Percentiles rank a stretch among this genome's conserved stretches.
Evolutionary conservation across 2,329 filamentous ascomycete species (phyloP).

Genomic region (Colletotrichum sp.): DNA sequence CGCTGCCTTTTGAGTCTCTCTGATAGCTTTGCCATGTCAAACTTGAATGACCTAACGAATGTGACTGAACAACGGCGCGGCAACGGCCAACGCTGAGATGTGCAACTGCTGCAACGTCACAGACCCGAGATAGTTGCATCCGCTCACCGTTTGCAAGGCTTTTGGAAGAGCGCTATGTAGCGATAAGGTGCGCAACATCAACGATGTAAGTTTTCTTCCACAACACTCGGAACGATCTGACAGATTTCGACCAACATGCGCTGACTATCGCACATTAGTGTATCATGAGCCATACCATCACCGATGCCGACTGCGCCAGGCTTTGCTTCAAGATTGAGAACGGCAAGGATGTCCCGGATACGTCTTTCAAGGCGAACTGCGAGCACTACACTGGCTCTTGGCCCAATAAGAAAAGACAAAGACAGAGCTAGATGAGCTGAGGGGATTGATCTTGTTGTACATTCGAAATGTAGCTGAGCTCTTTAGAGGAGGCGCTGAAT

Average conservation of each 20-base stretch:
- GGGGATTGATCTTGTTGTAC: neutral
- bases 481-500: neutral
- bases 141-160: neutral
- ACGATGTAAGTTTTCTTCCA: neutral
- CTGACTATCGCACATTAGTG: neutral
- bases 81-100: neutral
- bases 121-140: neutral
- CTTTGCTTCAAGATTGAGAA: too few relatives aligned
- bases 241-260: neutral
- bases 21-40: neutral
- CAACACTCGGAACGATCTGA: neutral
- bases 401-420: neutral
- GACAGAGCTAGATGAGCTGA: neutral
- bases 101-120: neutral
- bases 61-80: fast-evolving
- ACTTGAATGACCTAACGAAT: neutral
- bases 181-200: neutral
- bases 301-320: too few relatives aligned
- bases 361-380: too few relatives aligned
- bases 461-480: neutral
- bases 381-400: neutral
- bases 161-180: neutral
- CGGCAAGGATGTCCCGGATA: too few relatives aligned
- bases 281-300: neutral
- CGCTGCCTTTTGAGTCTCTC: neutral